Conservation (phyloP, 2,329 filamentous ascomycete genomes). For the Aspergillus intermedius region DNA sequence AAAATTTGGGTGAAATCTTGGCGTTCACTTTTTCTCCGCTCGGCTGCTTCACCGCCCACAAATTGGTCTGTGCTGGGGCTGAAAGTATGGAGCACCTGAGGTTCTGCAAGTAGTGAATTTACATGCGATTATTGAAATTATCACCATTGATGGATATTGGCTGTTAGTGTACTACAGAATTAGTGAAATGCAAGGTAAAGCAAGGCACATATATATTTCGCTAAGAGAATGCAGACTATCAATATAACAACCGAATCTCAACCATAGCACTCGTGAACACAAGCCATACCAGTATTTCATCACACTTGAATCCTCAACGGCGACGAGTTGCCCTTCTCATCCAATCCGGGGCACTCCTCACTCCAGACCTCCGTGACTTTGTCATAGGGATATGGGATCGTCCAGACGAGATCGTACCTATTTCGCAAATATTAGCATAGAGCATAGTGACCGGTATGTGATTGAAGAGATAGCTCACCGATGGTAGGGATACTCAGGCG, state of each 20-base stretch:
- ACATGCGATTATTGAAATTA: too few relatives aligned
- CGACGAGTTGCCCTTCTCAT: constrained; percentile 5
- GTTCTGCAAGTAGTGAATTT: too few relatives aligned
- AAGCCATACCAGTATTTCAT: constrained; percentile 5
- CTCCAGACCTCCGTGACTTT: constrained; percentile 19
- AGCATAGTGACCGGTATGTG: neutral
- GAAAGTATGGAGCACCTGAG: too few relatives aligned
- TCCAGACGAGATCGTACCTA: constrained; percentile 28
- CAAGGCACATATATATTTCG: too few relatives aligned
- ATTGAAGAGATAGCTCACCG: constrained; percentile 14
- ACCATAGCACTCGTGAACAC: neutral
- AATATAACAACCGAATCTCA: neutral
- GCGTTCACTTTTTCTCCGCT: constrained; percentile 27
- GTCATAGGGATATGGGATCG: constrained; percentile 21
- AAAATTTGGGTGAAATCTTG: constrained; percentile 38
- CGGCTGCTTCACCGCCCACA: constrained; percentile 22
- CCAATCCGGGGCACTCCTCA: constrained; percentile 21
- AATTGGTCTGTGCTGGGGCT: neutral
- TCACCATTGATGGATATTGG: too few relatives aligned
- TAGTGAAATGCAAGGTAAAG: too few relatives aligned
- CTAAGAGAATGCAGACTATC: too few relatives aligned
- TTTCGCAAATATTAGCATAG: neutral
- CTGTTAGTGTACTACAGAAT: too few relatives aligned
- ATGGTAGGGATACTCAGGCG: constrained; percentile 18
- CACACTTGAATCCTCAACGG: constrained; percentile 15